These are phyloP conservation scores for Colletotrichum godetiae DNA, from an alignment of 2,329 filamentous ascomycete species.

Conservation along the genomic window DNA sequence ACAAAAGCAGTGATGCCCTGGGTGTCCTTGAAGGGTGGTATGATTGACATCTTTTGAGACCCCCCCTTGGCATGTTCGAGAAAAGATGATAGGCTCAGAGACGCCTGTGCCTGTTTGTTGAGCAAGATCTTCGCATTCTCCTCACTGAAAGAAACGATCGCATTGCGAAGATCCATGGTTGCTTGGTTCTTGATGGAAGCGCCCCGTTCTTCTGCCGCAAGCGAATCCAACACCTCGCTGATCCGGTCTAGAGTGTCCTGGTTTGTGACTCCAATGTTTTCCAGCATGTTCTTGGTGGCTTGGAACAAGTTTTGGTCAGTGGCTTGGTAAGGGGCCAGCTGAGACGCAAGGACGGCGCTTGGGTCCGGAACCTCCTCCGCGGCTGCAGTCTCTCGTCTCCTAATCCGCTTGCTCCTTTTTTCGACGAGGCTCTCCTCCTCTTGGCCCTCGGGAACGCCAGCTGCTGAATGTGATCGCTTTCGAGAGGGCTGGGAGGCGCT, in stretches of 20 bases:
- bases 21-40: constrained; percentile 62
- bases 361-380: constrained; percentile 65
- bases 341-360: constrained; percentile 62
- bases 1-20: constrained; percentile 65
- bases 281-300: constrained; percentile 65
- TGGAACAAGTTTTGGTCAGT: constrained; percentile 67
- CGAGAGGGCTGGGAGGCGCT: constrained; percentile 58
- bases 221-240: constrained; percentile 63
- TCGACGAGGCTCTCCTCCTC: constrained; percentile 69
- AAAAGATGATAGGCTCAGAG: constrained; percentile 69
- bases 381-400: constrained; percentile 67
- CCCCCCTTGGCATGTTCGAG: constrained; percentile 71
- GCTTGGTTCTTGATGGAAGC: constrained; percentile 58
- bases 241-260: constrained; percentile 56
- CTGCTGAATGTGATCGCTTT: constrained; percentile 72
- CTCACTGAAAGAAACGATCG: constrained; percentile 62
- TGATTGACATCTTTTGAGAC: constrained; percentile 60
- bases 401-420: constrained; percentile 74
- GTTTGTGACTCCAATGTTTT: constrained; percentile 66
- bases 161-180: constrained; percentile 61
- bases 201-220: constrained; percentile 61
- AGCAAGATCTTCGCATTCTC: constrained; percentile 65
- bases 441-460: constrained; percentile 65
- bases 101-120: constrained; percentile 63
- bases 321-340: constrained; percentile 67